Base-by-base conservation (phyloP, 768 basidiomycete genomes). In the Kockovaella imperatae region DNA sequence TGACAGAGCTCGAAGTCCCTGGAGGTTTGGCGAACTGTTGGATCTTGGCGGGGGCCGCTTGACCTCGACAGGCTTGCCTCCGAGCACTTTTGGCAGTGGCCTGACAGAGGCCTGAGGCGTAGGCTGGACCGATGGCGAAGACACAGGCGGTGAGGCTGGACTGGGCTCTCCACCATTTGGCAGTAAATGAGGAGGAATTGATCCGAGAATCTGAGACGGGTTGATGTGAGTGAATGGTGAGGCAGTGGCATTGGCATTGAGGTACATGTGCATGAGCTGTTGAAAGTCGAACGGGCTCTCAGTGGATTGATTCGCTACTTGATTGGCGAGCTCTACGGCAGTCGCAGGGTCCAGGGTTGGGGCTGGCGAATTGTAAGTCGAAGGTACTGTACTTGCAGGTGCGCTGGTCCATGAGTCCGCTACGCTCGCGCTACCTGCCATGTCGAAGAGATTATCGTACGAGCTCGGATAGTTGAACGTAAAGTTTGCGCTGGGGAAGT, bases 131-230 rank as follows among this genome's bases (percentile, higher is more conserved):
- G 53, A 53, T 20, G 47, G 38, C 34, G 60, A 52, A 8, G 54
- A 56, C 7, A 43, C 39, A 17, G 47, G 68, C 83, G 87, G 35
- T 81, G 74, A 62, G 83, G 84, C 18, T 38, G 36, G 10, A 20
- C 36, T 10, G 21, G 18, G 6, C 6, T 26, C 24, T 20, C 40
- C 24, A 53, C 74, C 75, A 68, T 51, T 69, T 64, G 29, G 74
- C 73, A 42, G 55, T 7, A 21, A 21, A 4, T 34, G 18, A 18
- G 43, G 30, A 32, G 36, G 42, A 4, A 34, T 52, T 14, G 67
- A 55, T 44, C 64, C 72, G 21, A 78, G 70, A 35, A 93, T 85
- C 72, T 93, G 87, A n/a, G 84, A 84, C 6, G 91, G 91, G 73
- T 96, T 87, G 50, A 96, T 85, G 44, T 72, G 70, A 1, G 71